phyloP scores from a whole-genome alignment of 1,139 yeast species.

The Kluyveromyces marxianus region DNA sequence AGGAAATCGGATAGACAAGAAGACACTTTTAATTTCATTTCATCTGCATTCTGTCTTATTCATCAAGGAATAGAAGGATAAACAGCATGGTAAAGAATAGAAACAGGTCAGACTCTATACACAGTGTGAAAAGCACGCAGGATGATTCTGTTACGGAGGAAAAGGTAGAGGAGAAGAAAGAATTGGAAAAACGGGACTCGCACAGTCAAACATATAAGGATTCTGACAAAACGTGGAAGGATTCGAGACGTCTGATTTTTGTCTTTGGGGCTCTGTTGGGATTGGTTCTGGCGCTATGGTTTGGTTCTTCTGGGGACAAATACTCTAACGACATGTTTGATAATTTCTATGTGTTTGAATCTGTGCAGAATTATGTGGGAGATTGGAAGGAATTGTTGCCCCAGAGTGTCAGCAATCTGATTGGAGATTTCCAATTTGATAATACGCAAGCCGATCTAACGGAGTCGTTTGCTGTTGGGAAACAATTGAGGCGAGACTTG shows the following conservation, averaged over 20 bases:
- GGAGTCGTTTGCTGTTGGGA: constrained; percentile 85
- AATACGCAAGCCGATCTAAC: constrained; percentile 44
- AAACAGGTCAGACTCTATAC: neutral
- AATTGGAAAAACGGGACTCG: constrained; percentile 1
- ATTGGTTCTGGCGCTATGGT: constrained; percentile 52
- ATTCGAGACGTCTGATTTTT: constrained; percentile 35
- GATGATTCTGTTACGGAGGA: neutral
- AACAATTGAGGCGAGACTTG: constrained; percentile 45
- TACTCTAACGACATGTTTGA: constrained; percentile 35
- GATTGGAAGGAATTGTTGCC: constrained; percentile 71
- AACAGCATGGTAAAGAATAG: neutral
- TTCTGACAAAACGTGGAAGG: constrained; percentile 16
- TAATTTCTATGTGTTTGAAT: constrained; percentile 49
- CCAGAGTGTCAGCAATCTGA: constrained; percentile 48
- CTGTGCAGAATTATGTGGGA: constrained; percentile 41
- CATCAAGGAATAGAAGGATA: too few relatives aligned
- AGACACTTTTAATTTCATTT: too few relatives aligned
- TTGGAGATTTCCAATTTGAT: constrained; percentile 45
- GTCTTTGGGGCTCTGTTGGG: constrained; percentile 66
- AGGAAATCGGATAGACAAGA: too few relatives aligned
- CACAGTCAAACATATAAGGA: neutral
- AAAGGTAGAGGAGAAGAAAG: neutral
- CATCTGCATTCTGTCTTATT: too few relatives aligned
- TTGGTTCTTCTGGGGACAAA: constrained; percentile 37
- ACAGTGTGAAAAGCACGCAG: neutral